Base-by-base conservation (phyloP, 2,329 filamentous ascomycete genomes). In the Fusarium sp. region DNA sequence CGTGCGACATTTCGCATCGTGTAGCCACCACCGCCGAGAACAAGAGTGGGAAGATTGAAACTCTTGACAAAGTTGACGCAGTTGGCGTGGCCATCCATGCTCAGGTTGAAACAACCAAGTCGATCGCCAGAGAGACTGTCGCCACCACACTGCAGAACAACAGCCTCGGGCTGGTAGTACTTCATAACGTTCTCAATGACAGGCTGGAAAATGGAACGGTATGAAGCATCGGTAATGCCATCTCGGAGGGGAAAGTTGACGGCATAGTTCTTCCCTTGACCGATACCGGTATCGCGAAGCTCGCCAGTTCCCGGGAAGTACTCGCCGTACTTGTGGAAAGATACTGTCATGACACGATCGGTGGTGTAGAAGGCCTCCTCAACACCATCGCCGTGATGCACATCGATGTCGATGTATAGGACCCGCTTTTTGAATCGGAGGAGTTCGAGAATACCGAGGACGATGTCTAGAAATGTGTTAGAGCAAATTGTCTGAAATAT, bases 381-480 rank as follows among this genome's bases (percentile, higher is more conserved):
- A 15, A 97, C 93, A 63, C 93, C 93, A 72, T 97, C 93, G 51
- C 93, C 93, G 70, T 97, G 93, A 76, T 97, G 93, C 13, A 97
- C 93, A 73, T 97, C 93, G 61, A 97, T 96, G 72, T 97, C 93
- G 76, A 99, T 92, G 79, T 99, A 99, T 44, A 99, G 86, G n/a
- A 99, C 94, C 53, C 95, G 91, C 72, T 95, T 91, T 74, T 97
- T 92, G 76, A 93, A 89, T 51, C 92, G 91, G 8, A 99, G 84
- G 3, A 99, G 86, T 73, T 98, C 92, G 46, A 98, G 88, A 68
- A 97, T 96, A 29, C 92, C 93, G 35, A 99, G 89, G 31, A 99
- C 95, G 63, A 99, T 98, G 77, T 99, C 86, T 97, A 79, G 10
- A 28, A 13, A 32, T 44, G 5, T 28, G 36, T 68, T 54, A 70